Evolutionary conservation across 2,329 filamentous ascomycete genomes (phyloP), one percentile per base, ranked within the genome.

Genomic region (Aspergillus novofumigatus): DNA sequence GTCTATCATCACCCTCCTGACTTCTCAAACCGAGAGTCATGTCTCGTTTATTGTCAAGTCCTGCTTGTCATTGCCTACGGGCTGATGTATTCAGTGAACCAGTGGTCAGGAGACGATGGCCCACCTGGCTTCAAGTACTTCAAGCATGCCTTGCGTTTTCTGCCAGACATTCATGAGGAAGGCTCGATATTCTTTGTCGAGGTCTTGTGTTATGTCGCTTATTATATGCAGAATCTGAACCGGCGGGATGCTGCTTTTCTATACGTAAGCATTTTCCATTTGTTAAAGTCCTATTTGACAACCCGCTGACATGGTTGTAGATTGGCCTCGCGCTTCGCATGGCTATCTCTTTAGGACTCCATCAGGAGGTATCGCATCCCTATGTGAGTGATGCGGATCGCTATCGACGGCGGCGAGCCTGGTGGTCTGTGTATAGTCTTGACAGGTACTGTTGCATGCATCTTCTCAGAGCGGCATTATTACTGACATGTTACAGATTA

Each of bases 211-310:
- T 76, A 83, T 49, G 76, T 82, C 1, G 81, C 80, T 14, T 83
- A 83, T 62, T 84, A 82, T 45, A 78, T 84, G 76, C 81, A 84
- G 59, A 83, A 82, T 58, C 73, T 84, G 58, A 83, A 83, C 61
- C 75, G 80, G 0, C 73, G 79, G 21, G 81, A 84, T 65, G 80
- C 81, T 2, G 81, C 82, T 0, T 84, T 81, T 54, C 71, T 83
- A 21, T 83, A 83, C 58, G 73, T 77, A 60, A 50, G 66, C 49
- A 52, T n/a, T n/a, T n/a, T n/a, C n/a, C n/a, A n/a, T n/a, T n/a
- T n/a, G n/a, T n/a, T n/a, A n/a, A n/a, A n/a, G n/a, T n/a, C n/a
- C n/a, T n/a, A n/a, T n/a, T n/a, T n/a, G n/a, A n/a, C n/a, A n/a
- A n/a, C n/a, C 41, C 20, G 10, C 47, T 53, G 20, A 35, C 4